Evolutionary conservation across 352 stramenopile species (phyloP).

Genomic region (Phytophthora multivora): DNA sequence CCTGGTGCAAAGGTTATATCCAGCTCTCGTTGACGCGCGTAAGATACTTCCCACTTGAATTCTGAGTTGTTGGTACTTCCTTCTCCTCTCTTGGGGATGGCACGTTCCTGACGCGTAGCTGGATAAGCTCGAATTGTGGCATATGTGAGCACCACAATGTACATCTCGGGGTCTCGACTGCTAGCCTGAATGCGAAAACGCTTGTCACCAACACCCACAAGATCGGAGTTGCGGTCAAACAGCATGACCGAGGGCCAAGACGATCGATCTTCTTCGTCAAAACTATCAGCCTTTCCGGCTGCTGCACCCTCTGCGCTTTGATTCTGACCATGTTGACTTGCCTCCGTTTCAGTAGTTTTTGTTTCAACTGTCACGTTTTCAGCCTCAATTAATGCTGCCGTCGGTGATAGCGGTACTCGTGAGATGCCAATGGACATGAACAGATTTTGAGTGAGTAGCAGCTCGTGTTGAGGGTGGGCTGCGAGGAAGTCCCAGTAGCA

Average conservation of each 20-base stretch:
- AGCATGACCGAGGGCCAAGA: constrained; percentile 41
- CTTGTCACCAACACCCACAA: constrained; percentile 59
- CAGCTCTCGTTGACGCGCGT: constrained; percentile 34
- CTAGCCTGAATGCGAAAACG: constrained; percentile 45
- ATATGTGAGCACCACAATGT: constrained; percentile 50
- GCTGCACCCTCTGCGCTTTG: constrained; percentile 1
- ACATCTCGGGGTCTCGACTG: constrained; percentile 59
- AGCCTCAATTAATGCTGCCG: not conserved
- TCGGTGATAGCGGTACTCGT: constrained; percentile 2
- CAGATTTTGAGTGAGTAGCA: constrained; percentile 50
- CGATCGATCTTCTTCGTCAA: constrained; percentile 23
- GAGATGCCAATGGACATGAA: constrained; percentile 50
- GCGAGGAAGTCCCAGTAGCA: constrained; percentile 78
- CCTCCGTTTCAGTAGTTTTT: constrained; percentile 1
- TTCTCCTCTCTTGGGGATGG: constrained; percentile 19
- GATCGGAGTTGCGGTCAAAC: constrained; percentile 37
- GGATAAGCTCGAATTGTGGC: constrained; percentile 18
- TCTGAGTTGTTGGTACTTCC: constrained; percentile 8
- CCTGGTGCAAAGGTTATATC: constrained; percentile 29
- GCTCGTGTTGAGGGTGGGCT: constrained; percentile 36
- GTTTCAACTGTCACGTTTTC: not conserved
- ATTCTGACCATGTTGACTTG: not conserved
- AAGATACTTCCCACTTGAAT: constrained; percentile 48
- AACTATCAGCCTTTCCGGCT: constrained; percentile 1
- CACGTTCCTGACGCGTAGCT: constrained; percentile 41